Conservation (phyloP, 2,329 filamentous ascomycete genomes). For the Penicillium sp. region DNA sequence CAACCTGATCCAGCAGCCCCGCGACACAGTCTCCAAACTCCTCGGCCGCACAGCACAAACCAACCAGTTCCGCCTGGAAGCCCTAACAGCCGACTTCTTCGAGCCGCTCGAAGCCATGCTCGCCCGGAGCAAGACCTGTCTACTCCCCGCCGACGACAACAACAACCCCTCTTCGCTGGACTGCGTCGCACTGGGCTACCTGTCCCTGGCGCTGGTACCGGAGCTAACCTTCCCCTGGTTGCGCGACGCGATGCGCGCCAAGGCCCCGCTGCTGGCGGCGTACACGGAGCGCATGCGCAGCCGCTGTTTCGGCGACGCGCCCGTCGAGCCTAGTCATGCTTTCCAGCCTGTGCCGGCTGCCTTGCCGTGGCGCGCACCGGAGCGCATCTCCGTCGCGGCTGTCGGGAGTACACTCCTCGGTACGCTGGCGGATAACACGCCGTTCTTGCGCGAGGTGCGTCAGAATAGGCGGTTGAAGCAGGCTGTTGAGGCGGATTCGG, state of each 20-base stretch:
- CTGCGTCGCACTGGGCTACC: constrained; percentile 70
- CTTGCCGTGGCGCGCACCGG: constrained; percentile 32
- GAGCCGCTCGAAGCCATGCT: constrained; percentile 60
- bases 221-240: constrained; percentile 56
- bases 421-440: constrained; percentile 31
- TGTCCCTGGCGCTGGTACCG: constrained; percentile 62
- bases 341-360: constrained; percentile 10
- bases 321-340: constrained; percentile 16
- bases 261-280: constrained; percentile 38
- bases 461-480: constrained; percentile 32
- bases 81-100: constrained; percentile 62
- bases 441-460: constrained; percentile 32
- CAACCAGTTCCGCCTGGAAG: constrained; percentile 66
- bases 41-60: constrained; percentile 61
- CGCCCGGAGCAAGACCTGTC: constrained; percentile 44
- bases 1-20: constrained; percentile 48
- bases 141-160: constrained; percentile 41
- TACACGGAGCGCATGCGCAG: constrained; percentile 39
- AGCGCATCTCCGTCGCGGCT: constrained; percentile 25
- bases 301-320: constrained; percentile 30
- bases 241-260: constrained; percentile 46
- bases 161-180: constrained; percentile 58
- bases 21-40: constrained; percentile 52
- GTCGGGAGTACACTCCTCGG: constrained; percentile 31
- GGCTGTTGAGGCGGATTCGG: constrained; percentile 22